Evolutionary conservation across 2,329 filamentous ascomycete species (phyloP), one percentile per base, ranked within the genome.

Genomic region (Clarireedia monteithiana): DNA sequence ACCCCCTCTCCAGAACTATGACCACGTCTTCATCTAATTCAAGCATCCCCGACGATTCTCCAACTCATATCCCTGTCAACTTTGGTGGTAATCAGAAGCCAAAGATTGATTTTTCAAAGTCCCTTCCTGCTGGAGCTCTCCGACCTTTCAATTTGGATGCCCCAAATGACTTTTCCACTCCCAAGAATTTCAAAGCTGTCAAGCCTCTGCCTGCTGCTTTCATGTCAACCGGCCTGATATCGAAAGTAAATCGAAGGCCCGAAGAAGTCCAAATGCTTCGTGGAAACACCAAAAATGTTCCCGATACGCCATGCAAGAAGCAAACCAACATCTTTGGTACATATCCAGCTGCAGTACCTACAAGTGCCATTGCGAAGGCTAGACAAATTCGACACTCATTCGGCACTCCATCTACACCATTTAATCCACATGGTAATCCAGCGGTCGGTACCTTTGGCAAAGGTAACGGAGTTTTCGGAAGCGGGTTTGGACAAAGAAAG

Each of bases 231-330:
- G 91, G 92, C 1, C 76, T 99, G 27, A 86, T 99, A 53, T 96
- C 94, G 10, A 99, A 99, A 74, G 89, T 95, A 71, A 95, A 94
- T 67, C 85, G 89, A 56, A 85, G 89, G 69, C 81, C 85, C 0
- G 89, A 96, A 63, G 81, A 89, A 51, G 80, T 70, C 61, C 72
- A 75, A 67, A 72, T 74, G 62, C 72, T 70, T 53, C 71, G 75
- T 39, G 75, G 74, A 24, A 73, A 73, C 27, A 79, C 78, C 71
- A 84, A 86, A 67, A 79, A 81, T 30, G 91, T 95, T 77, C 92
- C 94, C 0, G 94, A 97, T 68, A 99, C 94, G 1, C 94, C 94
- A 1, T 97, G 94, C 73, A 99, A 97, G 75, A 91, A 94, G 68
- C 85, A 87, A 53, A 85, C 83, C 4, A 85, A 83, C 62, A 74